Evolutionary conservation across 345 rosid species (phyloP), one percentile per base, ranked within the genome.

Genomic region (Chamaenerion angustifolium): DNA sequence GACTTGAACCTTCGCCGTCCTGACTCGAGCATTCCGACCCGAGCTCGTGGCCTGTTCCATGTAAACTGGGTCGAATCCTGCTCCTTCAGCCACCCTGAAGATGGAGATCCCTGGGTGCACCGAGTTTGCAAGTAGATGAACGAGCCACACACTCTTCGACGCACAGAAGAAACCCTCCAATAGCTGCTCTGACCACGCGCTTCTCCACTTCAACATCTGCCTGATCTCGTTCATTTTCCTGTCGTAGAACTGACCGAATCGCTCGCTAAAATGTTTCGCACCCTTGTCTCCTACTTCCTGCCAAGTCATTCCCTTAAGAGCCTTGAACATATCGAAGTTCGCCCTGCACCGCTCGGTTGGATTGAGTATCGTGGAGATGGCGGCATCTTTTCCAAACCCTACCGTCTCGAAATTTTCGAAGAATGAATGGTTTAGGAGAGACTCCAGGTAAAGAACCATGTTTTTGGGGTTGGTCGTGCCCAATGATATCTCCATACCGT

Each of bases 151-250:
- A 49, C 74, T 76, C 66, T 84, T 92, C 1, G 98, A 82, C 6
- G 96, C 96, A 44, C 66, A 65, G 57, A 92, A 92, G 58, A 92
- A 92, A 1, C 96, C 89, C 68, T 84, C 76, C 66, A 75, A 51
- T 45, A 92, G 49, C 17, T 88, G 81, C 67, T 92, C 94, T 18
- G 95, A 77, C 98, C 98, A 92, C 14, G 94, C 88, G 54, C 76
- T 59, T 60, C 71, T 80, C 89, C 95, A 87, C 3, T 79, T 79
- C 68, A 92, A 64, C 95, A 79, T 74, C 10, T 73, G 71, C 47
- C 82, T 83, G 59, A 92, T 86, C 53, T 87, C 95, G 35, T 82
- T 87, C 96, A 87, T 87, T 67, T 87, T 87, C 73, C 89, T 59
- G 42, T 92, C 98, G 62, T 96, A 84, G 42, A 84, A 87, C 57